Percentiles rank a stretch among this genome's conserved stretches.
These are phyloP conservation scores for Serendipita sp. DNA, from an alignment of 768 basidiomycete genomes.

Conservation along the genomic window DNA sequence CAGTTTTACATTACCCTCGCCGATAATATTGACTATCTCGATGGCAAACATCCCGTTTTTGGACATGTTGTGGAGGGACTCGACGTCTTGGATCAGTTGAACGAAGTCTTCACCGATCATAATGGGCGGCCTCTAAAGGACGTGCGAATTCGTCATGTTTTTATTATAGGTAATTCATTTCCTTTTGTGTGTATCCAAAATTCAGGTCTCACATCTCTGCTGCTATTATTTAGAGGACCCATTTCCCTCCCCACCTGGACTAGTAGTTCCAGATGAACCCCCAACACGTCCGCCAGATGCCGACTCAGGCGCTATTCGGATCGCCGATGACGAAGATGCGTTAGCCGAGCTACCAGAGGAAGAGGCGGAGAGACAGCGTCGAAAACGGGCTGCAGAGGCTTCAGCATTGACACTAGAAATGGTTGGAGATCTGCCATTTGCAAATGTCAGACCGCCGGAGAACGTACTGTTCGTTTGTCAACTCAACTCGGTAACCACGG, in stretches of 20 bases:
- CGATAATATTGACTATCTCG: conserved; percentile 86
- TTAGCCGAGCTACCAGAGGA: conserved; percentile 69
- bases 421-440: conserved; percentile 98
- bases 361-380: conserved; percentile 61
- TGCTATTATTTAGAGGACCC: conserved; percentile 58
- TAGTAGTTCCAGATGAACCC: conserved; percentile 54
- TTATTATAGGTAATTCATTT: conserved; percentile 58
- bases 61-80: conserved; percentile 90
- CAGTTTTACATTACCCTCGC: conserved; percentile 94
- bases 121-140: conserved; percentile 88
- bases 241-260: conserved; percentile 70
- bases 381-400: conserved; percentile 79
- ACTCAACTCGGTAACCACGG: conserved; percentile 84
- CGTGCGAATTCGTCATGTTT: conserved; percentile 86
- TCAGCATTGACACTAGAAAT: conserved; percentile 95
- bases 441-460: conserved; percentile 93
- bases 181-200: not conserved
- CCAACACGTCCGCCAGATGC: conserved; percentile 74
- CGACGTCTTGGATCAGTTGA: conserved; percentile 82
- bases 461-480: conserved; percentile 99
- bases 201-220: not conserved
- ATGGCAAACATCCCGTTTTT: conserved; percentile 87
- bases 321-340: conserved; percentile 90
- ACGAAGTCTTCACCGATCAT: conserved; percentile 79
- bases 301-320: conserved; percentile 47